These are phyloP conservation scores for Lasiosphaeria miniovina DNA, from an alignment of 495 filamentous ascomycete genomes.

Conservation along the genomic window DNA sequence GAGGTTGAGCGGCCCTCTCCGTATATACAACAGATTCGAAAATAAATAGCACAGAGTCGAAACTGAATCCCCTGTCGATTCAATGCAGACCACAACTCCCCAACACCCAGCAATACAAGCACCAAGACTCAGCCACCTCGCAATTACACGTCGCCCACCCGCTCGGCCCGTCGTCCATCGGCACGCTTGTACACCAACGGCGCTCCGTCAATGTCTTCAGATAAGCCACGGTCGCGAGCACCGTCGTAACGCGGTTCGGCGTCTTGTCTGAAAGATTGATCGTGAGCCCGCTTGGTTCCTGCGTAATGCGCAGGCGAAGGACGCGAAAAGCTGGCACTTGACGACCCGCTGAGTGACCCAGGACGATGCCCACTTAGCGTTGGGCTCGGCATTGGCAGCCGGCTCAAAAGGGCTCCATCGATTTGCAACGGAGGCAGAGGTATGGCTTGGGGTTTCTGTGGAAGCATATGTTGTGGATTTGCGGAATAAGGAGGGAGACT, in stretches of 20 bases:
- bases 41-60: background rate
- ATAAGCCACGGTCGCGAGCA: slow-evolving; percentile 21
- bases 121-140: background rate
- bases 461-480: slow-evolving; percentile 6
- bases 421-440: slow-evolving; percentile 28
- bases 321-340: slow-evolving; percentile 8
- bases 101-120: slow-evolving; percentile 1
- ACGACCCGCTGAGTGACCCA: slow-evolving; percentile 13
- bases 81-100: slow-evolving; percentile 1
- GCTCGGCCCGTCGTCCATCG: slow-evolving; percentile 13
- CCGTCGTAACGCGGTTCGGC: slow-evolving; percentile 24
- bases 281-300: slow-evolving; percentile 30
- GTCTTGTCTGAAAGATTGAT: slow-evolving; percentile 23
- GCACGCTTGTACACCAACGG: slow-evolving; percentile 23
- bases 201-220: slow-evolving; percentile 16
- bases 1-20: background rate
- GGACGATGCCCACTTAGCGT: slow-evolving; percentile 1
- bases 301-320: slow-evolving; percentile 20
- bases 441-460: slow-evolving; percentile 12
- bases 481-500: slow-evolving; percentile 1
- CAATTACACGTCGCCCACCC: background rate
- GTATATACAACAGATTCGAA: slow-evolving; percentile 6
- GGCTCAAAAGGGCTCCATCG: slow-evolving; percentile 1
- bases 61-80: background rate
- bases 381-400: slow-evolving; percentile 16